Evolutionary conservation across 805 yeast species (phyloP), one percentile per base, ranked within the genome.

Genomic region (Lachancea quebecensis): DNA sequence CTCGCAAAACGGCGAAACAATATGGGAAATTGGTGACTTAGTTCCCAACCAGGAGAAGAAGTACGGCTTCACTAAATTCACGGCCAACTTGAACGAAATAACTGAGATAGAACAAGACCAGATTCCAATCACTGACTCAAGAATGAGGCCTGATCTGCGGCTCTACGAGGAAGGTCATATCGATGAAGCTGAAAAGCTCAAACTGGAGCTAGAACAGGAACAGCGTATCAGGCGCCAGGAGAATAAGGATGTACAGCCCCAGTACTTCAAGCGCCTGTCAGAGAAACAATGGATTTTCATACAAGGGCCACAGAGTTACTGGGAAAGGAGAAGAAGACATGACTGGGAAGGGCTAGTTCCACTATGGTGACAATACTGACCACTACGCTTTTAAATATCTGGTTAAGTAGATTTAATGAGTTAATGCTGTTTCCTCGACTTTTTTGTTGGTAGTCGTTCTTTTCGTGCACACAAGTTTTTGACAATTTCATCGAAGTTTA

Each of bases 41-140:
- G 75, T 89, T 11, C 69, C 74, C 0, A 69, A 84, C 44, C 65
- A 75, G 29, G 71, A 72, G 37, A 70, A 74, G 50, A 85, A 85
- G 60, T 93, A 81, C 67, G 99, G 99, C 0, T 89, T 89, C 60
- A 82, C 96, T 0, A 71, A 72, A 43, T 93, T 83, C 68, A 81
- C 95, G 0, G 87, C 95, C 8, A 74, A 82, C 34, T 69, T 93
- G 60, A 89, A 89, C 59, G 85, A 88, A 48, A 76, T 90, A 34
- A 85, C 96, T 0, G 68, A 61, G 3, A 65, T 91, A 11, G 97
- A 91, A 59, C 50, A 72, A 27, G 83, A 69, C 2, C 44, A 64
- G 2, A 54, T 90, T 34, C 83, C 97, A 5, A 90, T 90, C 2
- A 86, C 93, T 0, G 99, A 93, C 62, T 85, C 96, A 7, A 77